These are phyloP conservation scores for Monilinia fructigena DNA, from an alignment of 2,329 filamentous ascomycete species.

Conservation along the genomic window DNA sequence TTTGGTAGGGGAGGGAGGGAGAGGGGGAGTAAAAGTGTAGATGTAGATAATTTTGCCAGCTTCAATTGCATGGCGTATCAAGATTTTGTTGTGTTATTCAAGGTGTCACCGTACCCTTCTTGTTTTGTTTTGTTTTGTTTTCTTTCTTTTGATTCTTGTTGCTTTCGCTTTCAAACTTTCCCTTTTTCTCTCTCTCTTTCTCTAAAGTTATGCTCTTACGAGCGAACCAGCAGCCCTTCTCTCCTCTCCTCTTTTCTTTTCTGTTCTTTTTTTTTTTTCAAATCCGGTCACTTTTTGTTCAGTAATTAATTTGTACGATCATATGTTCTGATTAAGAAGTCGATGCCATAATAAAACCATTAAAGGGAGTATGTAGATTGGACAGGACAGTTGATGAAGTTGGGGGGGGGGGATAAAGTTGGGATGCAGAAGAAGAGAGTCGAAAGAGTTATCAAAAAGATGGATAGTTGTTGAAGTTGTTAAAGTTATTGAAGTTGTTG, in stretches of 20 bases:
- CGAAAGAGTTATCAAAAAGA: neutral
- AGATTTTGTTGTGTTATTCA: constrained; percentile 31
- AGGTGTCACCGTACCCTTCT: constrained; percentile 42
- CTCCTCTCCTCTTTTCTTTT: too few species aligned
- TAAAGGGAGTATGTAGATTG: constrained; percentile 25
- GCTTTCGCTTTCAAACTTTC: constrained; percentile 15
- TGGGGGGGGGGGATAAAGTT: constrained; percentile 11
- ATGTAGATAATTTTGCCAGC: constrained; percentile 23
- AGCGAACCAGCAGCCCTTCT: constrained; percentile 27
- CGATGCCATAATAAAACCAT: constrained; percentile 34
- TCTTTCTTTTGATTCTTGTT: neutral
- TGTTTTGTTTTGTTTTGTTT: constrained; percentile 16
- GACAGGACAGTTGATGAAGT: constrained; percentile 24
- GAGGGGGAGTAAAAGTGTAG: neutral
- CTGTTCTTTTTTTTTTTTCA: neutral
- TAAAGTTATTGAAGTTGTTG: neutral
- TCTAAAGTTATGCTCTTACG: constrained; percentile 28
- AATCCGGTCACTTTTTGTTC: constrained; percentile 28
- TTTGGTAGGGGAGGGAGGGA: neutral
- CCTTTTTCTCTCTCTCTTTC: neutral
- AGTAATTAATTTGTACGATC: constrained; percentile 41
- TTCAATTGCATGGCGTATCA: constrained; percentile 27
- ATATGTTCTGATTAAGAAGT: constrained; percentile 37
- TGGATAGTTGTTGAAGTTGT: neutral
- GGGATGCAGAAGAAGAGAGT: neutral